These are phyloP conservation scores for Cardamine occulta DNA, from an alignment of 345 rosid genomes.

Conservation along the genomic window DNA sequence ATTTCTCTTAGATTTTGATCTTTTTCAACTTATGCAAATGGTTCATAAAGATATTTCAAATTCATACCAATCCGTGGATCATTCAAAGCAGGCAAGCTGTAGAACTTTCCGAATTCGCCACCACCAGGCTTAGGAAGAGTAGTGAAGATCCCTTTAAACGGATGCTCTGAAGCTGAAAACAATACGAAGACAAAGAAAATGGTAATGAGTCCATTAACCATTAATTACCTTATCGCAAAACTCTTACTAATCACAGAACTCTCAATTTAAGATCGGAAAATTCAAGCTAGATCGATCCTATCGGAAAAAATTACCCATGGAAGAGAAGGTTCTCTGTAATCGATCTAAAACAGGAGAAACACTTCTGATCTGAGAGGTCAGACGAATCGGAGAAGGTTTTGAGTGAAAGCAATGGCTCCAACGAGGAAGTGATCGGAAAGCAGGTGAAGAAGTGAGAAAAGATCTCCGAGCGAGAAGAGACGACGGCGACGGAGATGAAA, in stretches of 20 bases:
- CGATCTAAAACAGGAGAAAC: conserved; percentile 66
- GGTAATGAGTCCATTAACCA: background rate
- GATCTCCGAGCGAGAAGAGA: conserved; percentile 51
- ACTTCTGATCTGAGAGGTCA: conserved; percentile 60
- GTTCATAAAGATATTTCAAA: background rate
- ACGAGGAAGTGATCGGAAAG: conserved; percentile 58
- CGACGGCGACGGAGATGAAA: conserved; percentile 31
- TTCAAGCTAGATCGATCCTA: background rate
- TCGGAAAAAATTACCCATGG: conserved; percentile 66
- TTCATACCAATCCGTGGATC: conserved; percentile 89
- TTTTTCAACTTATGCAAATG: background rate
- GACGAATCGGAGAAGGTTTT: conserved; percentile 58
- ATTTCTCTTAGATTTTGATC: conserved; percentile 44
- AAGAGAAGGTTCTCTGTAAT: conserved; percentile 66
- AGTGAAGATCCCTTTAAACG: conserved; percentile 74
- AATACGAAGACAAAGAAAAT: conserved; percentile 5
- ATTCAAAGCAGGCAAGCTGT: conserved; percentile 87
- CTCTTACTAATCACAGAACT: background rate
- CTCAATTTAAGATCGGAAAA: background rate
- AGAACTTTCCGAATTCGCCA: conserved; percentile 93
- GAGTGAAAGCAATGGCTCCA: conserved; percentile 84
- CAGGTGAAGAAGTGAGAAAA: conserved; percentile 51
- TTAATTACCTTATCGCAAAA: background rate
- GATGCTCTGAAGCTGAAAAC: conserved; percentile 82
- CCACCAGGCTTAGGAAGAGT: conserved; percentile 88